Evolutionary conservation across 73 alveolate species (phyloP).

Genomic region (Paramecium sonneborni): DNA sequence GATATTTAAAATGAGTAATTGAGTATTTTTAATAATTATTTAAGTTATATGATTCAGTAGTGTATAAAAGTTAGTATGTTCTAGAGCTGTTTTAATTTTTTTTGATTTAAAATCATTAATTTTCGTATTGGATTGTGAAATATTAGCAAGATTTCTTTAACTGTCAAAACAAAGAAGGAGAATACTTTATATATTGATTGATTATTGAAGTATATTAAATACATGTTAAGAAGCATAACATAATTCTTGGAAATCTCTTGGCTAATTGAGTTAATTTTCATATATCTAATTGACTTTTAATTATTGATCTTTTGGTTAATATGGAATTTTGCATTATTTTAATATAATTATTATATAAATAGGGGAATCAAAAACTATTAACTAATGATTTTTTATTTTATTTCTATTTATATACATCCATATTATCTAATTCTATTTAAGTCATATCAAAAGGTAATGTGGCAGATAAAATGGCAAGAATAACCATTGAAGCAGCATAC

Average conservation of each 20-base stretch:
- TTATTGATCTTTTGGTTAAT: neutral
- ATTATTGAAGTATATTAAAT: neutral
- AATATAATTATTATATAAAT: neutral
- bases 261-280: neutral
- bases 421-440: constrained; percentile 14
- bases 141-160: neutral
- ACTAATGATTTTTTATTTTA: neutral
- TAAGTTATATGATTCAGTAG: neutral
- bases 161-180: neutral
- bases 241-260: neutral
- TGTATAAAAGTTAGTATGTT: neutral
- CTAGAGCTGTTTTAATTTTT: neutral
- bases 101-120: neutral
- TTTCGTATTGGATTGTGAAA: neutral
- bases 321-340: neutral
- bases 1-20: neutral
- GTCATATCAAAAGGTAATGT: constrained; percentile 57
- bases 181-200: neutral
- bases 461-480: neutral
- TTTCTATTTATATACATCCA: neutral
- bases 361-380: neutral
- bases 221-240: neutral
- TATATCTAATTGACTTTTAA: neutral
- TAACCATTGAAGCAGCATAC: neutral
- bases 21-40: neutral